Conservation (phyloP, 139 green algal species). For the Closterium sp. region DNA sequence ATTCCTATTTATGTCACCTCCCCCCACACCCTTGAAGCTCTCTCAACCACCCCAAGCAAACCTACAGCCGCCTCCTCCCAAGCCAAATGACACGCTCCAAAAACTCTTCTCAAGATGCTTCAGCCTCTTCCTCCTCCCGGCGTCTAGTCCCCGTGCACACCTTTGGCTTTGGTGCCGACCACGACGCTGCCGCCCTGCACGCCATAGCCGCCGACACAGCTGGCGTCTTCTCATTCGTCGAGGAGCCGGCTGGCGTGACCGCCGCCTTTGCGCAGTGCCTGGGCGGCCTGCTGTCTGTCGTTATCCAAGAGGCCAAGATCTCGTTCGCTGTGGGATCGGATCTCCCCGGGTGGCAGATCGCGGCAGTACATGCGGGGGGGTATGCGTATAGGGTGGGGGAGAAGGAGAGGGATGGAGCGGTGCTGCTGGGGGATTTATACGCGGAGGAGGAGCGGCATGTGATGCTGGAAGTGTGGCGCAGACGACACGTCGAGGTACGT, state of each 20-base stretch:
- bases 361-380: slow-evolving; percentile 11
- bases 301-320: slow-evolving; percentile 29
- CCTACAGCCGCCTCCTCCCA: neutral
- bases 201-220: slow-evolving; percentile 3
- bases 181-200: slow-evolving; percentile 21
- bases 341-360: neutral
- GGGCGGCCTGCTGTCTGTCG: slow-evolving; percentile 29
- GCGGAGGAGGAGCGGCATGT: slow-evolving; percentile 26
- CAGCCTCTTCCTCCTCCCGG: neutral
- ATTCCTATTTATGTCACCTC: too few relatives aligned
- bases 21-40: neutral
- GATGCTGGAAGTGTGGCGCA: slow-evolving; percentile 16
- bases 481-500: neutral
- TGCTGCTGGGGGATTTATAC: slow-evolving; percentile 37
- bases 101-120: neutral
- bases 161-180: slow-evolving; percentile 36
- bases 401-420: neutral
- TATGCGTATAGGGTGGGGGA: neutral
- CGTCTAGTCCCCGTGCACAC: slow-evolving; percentile 27
- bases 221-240: slow-evolving; percentile 33
- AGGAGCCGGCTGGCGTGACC: slow-evolving; percentile 3
- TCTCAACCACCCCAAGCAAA: neutral
- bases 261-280: slow-evolving; percentile 39
- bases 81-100: neutral
- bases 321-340: slow-evolving; percentile 8